Evolutionary conservation across 2,329 filamentous ascomycete genomes (phyloP), one percentile per base, ranked within the genome.

Genomic region (Exophiala xenobiotica): DNA sequence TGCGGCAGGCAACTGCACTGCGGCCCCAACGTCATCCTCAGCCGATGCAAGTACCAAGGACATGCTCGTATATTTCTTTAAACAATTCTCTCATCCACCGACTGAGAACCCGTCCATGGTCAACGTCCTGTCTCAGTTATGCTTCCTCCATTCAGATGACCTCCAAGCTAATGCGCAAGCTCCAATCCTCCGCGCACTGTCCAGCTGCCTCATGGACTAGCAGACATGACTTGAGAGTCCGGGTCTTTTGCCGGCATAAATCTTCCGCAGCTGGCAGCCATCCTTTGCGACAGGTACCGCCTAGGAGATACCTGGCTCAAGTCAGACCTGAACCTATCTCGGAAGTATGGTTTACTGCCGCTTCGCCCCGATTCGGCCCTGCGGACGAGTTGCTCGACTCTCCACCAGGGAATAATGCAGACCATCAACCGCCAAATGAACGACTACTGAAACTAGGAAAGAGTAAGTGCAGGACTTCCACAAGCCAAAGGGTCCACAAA

Each of bases 371-470:
- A 39, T 58, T 62, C 35, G 67, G 37, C 58, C 61, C 37, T 31
- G 61, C 35, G 49, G 55, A 41, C 52, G 53, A 43, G 1, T 31
- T 67, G 8, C 60, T 67, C 4, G 49, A 52, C 4, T 20, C 46
- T 14, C 29, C 38, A n/a, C 38, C 42, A 18, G 61, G 61, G 4
- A 49, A 62, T 14, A 57, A 56, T 8, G 56, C 50, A n/a, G 53
- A 61, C 59, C 69, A 73, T 54, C 73, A 76, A 59, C 76, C 77
- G 7, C 75, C 78, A 20, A 77, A 83, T 61, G 78, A 83, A 66
- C 75, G 82, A 55, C 79, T 79, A 6, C 55, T 85, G 49, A 83
- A 83, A 66, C 71, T 85, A 7, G 82, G 82, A 27, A 81, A 79
- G 63, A 85, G 80, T 82, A 70, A 42, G 73, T 46, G 42, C 7